phyloP scores from a whole-genome alignment of 1,284 basidiomycete genomes.

The Cryptococcus amylolentus region DNA sequence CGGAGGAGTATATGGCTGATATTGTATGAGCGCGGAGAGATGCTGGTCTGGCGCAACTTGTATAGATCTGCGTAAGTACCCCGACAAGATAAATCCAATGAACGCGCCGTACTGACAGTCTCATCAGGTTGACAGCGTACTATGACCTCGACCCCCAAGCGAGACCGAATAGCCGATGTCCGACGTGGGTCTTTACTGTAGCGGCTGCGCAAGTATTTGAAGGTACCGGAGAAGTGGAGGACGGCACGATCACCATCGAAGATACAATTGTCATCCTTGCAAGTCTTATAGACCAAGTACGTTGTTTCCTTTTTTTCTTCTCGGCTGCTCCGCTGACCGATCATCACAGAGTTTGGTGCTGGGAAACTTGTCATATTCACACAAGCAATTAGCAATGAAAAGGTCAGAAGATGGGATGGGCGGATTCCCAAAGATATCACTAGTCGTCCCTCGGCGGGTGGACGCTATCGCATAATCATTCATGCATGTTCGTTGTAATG shows the following conservation, averaged over 20 bases:
- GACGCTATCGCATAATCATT: constrained; percentile 8
- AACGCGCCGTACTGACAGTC: background rate
- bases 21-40: constrained; percentile 49
- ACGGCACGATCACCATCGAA: constrained; percentile 31
- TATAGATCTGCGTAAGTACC: constrained; percentile 45
- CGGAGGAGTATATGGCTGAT: constrained; percentile 47
- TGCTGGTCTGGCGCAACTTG: constrained; percentile 50
- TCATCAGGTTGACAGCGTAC: constrained; percentile 28
- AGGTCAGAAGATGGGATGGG: constrained; percentile 36
- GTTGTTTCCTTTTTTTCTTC: constrained; percentile 12
- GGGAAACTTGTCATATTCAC: constrained; percentile 41
- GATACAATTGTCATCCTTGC: constrained; percentile 46
- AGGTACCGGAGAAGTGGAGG: constrained; percentile 41
- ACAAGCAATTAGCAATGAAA: constrained; percentile 38
- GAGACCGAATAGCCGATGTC: constrained; percentile 26
- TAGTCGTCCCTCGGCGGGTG: constrained; percentile 24
- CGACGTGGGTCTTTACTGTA: constrained; percentile 38
- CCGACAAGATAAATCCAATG: background rate
- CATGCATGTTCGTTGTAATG: background rate
- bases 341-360: constrained; percentile 31
- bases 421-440: constrained; percentile 33
- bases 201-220: constrained; percentile 29
- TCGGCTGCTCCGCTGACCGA: background rate
- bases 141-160: constrained; percentile 26
- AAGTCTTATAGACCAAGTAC: constrained; percentile 48